A percentile compares a stretch with the other conserved stretches of the same genome.
These are phyloP conservation scores for Lachancea nothofagi DNA, from an alignment of 805 yeast genomes.

Conservation along the genomic window DNA sequence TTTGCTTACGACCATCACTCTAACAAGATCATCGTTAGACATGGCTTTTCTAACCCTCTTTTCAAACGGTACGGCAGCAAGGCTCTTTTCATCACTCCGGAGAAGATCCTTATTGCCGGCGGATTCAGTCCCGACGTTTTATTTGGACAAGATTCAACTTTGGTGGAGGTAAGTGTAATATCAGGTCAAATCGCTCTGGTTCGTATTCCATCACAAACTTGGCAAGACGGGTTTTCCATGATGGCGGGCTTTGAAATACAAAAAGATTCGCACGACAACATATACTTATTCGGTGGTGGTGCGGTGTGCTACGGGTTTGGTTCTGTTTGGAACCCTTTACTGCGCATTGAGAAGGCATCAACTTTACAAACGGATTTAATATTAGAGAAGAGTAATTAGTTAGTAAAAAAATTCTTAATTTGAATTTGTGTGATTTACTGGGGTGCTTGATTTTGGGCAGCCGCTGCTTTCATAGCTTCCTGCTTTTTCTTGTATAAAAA, in stretches of 20 bases:
- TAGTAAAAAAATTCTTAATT: too few relatives aligned
- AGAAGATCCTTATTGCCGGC: constrained; percentile 46
- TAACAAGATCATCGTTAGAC: constrained; percentile 17
- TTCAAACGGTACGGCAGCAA: constrained; percentile 49
- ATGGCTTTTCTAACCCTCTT: constrained; percentile 25
- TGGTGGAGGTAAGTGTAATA: constrained; percentile 34
- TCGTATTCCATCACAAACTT: constrained; percentile 31
- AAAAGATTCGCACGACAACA: constrained; percentile 16
- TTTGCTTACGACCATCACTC: constrained; percentile 27
- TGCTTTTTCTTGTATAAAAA: constrained; percentile 37
- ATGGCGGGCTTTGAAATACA: constrained; percentile 50
- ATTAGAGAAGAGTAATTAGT: too few relatives aligned
- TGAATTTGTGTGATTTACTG: too few relatives aligned
- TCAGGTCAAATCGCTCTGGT: constrained; percentile 21
- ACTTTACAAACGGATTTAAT: too few relatives aligned
- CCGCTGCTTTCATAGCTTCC: constrained; percentile 24
- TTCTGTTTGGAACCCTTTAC: constrained; percentile 39
- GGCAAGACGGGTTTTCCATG: constrained; percentile 40
- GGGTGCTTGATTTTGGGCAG: not conserved
- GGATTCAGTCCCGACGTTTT: constrained; percentile 45
- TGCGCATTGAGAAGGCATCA: constrained; percentile 10
- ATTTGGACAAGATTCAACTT: constrained; percentile 33
- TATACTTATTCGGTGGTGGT: constrained; percentile 55
- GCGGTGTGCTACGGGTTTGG: constrained; percentile 84
- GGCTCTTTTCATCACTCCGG: constrained; percentile 27